These are phyloP conservation scores for Cokeromyces recurvatus DNA, from an alignment of 371 early-diverging fungal species.

Conservation along the genomic window DNA sequence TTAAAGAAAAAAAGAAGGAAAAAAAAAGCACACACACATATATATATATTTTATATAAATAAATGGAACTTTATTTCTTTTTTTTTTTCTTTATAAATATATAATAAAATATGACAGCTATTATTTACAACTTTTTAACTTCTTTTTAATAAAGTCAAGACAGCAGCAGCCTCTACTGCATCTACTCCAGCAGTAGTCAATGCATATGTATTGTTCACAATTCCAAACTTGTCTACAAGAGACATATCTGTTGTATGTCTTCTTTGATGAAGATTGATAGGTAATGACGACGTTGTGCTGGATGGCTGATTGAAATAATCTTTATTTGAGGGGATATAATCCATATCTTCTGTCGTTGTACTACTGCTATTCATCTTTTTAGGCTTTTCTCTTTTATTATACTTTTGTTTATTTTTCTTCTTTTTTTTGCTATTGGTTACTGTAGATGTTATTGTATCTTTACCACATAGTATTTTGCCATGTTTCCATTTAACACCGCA, in stretches of 20 bases:
- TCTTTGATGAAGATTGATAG: too few species aligned
- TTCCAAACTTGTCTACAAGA: not conserved
- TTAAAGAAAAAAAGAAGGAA: too few species aligned
- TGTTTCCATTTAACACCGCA: slow-evolving; percentile 90
- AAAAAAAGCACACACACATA: too few species aligned
- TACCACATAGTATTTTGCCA: slow-evolving; percentile 50
- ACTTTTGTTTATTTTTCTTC: not conserved
- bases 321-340: not conserved
- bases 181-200: slow-evolving; percentile 19
- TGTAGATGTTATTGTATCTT: not conserved
- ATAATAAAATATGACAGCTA: too few species aligned
- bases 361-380: not conserved
- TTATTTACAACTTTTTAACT: too few species aligned
- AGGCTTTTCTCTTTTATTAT: too few species aligned
- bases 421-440: not conserved
- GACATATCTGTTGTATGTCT: too few species aligned
- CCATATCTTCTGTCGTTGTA: not conserved
- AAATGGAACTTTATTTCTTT: too few species aligned
- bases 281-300: too few species aligned
- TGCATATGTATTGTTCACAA: not conserved
- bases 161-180: slow-evolving; percentile 45
- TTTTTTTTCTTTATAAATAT: too few species aligned
- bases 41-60: too few species aligned
- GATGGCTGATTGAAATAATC: not conserved
- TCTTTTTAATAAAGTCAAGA: slow-evolving; percentile 36